Base-by-base conservation (phyloP, 768 basidiomycete genomes). In the Mycena belliarum region DNA sequence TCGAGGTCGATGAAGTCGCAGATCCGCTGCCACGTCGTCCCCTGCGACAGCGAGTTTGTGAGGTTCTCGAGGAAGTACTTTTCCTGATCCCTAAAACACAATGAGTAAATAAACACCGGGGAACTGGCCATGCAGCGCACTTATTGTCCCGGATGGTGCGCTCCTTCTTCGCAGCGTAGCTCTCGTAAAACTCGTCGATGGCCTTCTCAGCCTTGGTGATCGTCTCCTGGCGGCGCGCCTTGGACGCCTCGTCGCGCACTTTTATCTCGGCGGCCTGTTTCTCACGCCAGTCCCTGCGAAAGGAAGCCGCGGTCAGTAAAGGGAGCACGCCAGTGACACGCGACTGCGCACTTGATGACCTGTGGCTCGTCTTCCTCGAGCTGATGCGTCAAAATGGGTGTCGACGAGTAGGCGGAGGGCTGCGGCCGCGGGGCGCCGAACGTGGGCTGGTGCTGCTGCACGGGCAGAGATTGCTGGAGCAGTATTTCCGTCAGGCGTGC, bases 1-100 rank as follows among this genome's bases (percentile, higher is more conserved):
- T 96, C 86, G 35, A 99, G 81, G 64, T 95, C 93, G 60, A 97
- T 74, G 49, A 87, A 74, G 25, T 86, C 86, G 69, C 88, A 89
- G 68, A 99, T 96, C 35, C 97, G 89, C 65, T 94, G 86, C 96
- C 96, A 99, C 9, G 95, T 96, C 21, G 96, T 97, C 24, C 96
- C 97, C 52, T 82, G 79, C 0, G 93, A 88, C 49, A 98, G 84
- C 11, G 86, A 83, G 46, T 87, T 87, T 21, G 84, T 84, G 52
- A 94, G 77, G n/a, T 76, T 73, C 16, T 84, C 79, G 38, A 95
- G 67, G 76, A 89, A 98, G 55, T 87, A 84, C 20, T 85, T 84
- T 72, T 98, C 96, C 61, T 88, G 80, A 69, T 97, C 89, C 79
- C 96, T 98, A n/a, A n/a, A n/a, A n/a, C n/a, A n/a, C n/a, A n/a